Percentiles rank a stretch among this genome's conserved stretches.
Conservation (phyloP, 306 rosid species). For the Cucurbita ficifolia region DNA sequence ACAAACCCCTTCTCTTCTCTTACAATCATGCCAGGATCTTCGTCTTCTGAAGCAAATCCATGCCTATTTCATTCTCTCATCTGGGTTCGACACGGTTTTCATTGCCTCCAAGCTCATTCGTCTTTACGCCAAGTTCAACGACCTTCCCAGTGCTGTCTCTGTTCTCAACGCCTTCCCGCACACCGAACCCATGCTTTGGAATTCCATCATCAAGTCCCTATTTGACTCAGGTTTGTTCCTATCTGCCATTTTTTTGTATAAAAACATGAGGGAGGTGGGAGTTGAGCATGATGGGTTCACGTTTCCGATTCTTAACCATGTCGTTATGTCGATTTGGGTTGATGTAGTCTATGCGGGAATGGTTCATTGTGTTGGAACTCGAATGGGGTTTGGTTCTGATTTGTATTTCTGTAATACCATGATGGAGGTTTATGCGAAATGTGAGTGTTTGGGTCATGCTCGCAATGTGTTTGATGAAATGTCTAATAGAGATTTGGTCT, state of each 20-base stretch:
- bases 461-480: not conserved
- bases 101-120: constrained; percentile 11
- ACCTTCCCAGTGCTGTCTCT: constrained; percentile 16
- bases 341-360: constrained; percentile 23
- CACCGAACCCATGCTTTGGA: constrained; percentile 26
- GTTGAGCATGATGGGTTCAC: constrained; percentile 31
- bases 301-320: constrained; percentile 28
- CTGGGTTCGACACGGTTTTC: constrained; percentile 7
- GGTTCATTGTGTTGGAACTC: constrained; percentile 33
- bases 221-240: not conserved
- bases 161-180: constrained; percentile 10
- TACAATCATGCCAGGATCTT: constrained; percentile 18
- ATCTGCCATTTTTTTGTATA: constrained; percentile 23
- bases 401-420: constrained; percentile 37
- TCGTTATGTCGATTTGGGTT: constrained; percentile 9
- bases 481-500: not conserved
- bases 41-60: constrained; percentile 17
- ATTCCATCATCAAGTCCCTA: constrained; percentile 18
- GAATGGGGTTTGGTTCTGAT: constrained; percentile 34
- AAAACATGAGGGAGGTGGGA: constrained; percentile 25
- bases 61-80: constrained; percentile 20
- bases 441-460: not conserved
- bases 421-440: constrained; percentile 17
- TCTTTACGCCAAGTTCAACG: not conserved
- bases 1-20: not conserved